Base-by-base conservation (phyloP, 177 flowering plant genomes). In the Tripterygium wilfordii region DNA sequence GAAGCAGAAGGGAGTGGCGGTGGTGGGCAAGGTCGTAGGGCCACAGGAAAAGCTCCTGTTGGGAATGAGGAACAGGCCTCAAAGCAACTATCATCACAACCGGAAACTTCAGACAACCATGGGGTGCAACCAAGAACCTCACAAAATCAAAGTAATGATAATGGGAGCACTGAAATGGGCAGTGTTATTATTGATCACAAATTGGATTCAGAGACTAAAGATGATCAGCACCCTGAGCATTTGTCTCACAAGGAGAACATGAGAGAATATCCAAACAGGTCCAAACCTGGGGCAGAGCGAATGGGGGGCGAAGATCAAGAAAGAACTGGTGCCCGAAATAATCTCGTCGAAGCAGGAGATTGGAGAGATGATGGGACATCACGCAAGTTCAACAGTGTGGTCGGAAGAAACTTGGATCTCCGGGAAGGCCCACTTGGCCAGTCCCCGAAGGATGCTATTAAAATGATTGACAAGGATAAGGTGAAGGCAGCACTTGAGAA, bases 401-500 rank as follows among this genome's bases (percentile, higher is more conserved):
- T 39, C 33, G 62, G 70, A 28, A 61, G 67, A 36, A 64, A 61
- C 48, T 15, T 61, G 57, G 73, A 76, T 3, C 23, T 19, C 26
- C 52, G 70, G 18, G 89, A 86, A 56, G 76, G 68, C 26, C 49
- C 60, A 47, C 39, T 64, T 13, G 58, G 75, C n/a, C 71, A 69
- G 45, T 74, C 85, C 6, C 84, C 92, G 1, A 74, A 74, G n/a
- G 95, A 81, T 30, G 76, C 67, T 29, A 66, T 82, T 3, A 77
- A 72, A 54, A 82, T 60, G 76, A 61, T 83, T 35, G 85, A 82
- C 62, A 77, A 63, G 45, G 92, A 85, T 56, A 91, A 83, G 67
- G 63, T 85, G 18, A 91, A 82, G 73, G 95, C 95, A 20, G 74
- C 76, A 12, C 46, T 77, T 3, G 92, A 80, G 70, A 83, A 86